phyloP scores from a whole-genome alignment of 2,329 filamentous ascomycete species.

The Rhytidhysteron rufulum region DNA sequence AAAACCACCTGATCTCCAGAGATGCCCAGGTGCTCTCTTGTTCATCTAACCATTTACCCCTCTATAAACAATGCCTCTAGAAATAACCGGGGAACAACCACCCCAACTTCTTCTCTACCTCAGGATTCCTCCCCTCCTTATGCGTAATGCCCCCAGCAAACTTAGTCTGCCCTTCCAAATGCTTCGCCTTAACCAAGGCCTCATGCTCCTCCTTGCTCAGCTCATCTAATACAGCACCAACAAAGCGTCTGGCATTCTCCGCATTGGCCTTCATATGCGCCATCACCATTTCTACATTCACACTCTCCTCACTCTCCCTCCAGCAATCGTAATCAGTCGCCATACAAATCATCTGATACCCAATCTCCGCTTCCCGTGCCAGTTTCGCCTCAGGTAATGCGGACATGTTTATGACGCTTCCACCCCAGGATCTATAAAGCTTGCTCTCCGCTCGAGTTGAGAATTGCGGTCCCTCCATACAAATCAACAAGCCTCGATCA shows the following conservation, averaged over 20 bases:
- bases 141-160: constrained; percentile 83
- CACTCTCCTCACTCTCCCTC: constrained; percentile 72
- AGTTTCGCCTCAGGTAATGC: constrained; percentile 93
- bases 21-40: no score
- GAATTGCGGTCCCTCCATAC: constrained; percentile 99
- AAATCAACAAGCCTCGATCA: constrained; percentile 78
- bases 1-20: no score
- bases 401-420: constrained; percentile 97
- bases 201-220: constrained; percentile 72
- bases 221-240: constrained; percentile 83
- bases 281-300: constrained; percentile 97
- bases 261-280: constrained; percentile 92
- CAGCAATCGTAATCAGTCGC: constrained; percentile 99
- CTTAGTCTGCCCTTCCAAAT: constrained; percentile 71
- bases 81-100: constrained; percentile 87
- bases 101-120: constrained; percentile 73
- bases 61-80: no score
- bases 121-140: constrained; percentile 65
- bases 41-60: no score
- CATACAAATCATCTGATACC: constrained; percentile 99
- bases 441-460: constrained; percentile 92
- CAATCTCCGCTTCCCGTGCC: constrained; percentile 90
- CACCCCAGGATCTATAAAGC: constrained; percentile 92
- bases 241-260: constrained; percentile 78
- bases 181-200: constrained; percentile 74